Percentiles rank a stretch among this genome's conserved stretches.
Conservation (phyloP, 352 stramenopile species). For the Thalassiosira hispida region DNA sequence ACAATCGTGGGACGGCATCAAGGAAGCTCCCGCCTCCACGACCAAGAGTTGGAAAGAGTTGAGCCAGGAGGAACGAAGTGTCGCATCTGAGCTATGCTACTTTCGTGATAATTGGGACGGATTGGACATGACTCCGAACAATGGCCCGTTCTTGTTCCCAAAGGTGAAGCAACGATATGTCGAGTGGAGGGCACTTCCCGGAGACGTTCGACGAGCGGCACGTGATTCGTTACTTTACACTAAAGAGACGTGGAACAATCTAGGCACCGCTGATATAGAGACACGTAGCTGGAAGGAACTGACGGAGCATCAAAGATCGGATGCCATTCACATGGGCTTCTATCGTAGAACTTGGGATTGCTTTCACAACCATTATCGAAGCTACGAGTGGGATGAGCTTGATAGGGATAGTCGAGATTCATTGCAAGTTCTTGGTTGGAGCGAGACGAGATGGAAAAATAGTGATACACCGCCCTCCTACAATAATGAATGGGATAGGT, state of each 20-base stretch:
- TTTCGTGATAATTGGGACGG: constrained; percentile 41
- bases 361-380: constrained; percentile 45
- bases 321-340: constrained; percentile 42
- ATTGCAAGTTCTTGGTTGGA: constrained; percentile 31
- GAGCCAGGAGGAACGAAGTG: constrained; percentile 21
- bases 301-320: constrained; percentile 22
- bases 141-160: constrained; percentile 35
- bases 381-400: constrained; percentile 17
- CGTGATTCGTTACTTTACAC: constrained; percentile 35
- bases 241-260: constrained; percentile 32
- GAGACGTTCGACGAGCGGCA: constrained; percentile 18
- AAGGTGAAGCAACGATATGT: constrained; percentile 38
- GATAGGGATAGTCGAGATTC: constrained; percentile 25
- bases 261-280: constrained; percentile 35
- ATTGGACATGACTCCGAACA: constrained; percentile 41
- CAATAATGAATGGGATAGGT: constrained; percentile 18
- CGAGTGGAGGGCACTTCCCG: constrained; percentile 29
- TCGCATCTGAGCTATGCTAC: constrained; percentile 40
- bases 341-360: constrained; percentile 51
- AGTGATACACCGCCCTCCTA: constrained; percentile 17
- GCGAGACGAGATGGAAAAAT: neutral
- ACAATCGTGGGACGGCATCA: constrained; percentile 33
- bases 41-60: constrained; percentile 38
- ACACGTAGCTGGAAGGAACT: constrained; percentile 26
- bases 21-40: constrained; percentile 19